Evolutionary conservation across 257 asterid species (phyloP).

Genomic region (Solanum chiquidenum): DNA sequence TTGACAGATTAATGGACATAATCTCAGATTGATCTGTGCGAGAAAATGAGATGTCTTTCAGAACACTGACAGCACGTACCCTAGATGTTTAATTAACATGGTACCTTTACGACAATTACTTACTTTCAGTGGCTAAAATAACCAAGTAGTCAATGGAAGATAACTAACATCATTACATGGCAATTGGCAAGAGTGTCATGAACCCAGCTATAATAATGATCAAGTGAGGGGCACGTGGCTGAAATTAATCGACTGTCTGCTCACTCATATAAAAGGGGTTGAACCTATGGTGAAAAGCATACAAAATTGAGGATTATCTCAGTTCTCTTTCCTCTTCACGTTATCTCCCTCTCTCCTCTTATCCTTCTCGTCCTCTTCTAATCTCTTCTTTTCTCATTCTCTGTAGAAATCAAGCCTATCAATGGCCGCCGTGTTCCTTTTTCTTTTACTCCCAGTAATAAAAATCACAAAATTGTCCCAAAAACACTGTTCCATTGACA

Average conservation of each 20-base stretch:
- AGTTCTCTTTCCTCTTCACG: not conserved
- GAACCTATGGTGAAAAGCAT: not conserved
- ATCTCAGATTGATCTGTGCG: not conserved
- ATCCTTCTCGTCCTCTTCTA: not conserved
- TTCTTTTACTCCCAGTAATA: not conserved
- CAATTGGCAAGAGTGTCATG: not conserved
- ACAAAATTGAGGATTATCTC: not conserved
- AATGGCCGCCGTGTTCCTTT: not conserved
- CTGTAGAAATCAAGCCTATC: not conserved
- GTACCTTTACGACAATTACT: not conserved
- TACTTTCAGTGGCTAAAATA: not conserved
- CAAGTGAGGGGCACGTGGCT: not conserved
- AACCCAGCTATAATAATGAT: not conserved
- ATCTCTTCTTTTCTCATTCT: not conserved
- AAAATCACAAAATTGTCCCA: not conserved
- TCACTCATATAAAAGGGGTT: not conserved
- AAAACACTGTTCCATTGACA: not conserved
- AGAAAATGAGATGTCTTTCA: not conserved
- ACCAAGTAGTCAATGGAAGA: not conserved
- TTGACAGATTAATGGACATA: not conserved
- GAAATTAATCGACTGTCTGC: not conserved
- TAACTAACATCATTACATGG: not conserved
- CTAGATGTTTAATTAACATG: not conserved
- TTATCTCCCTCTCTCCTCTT: not conserved
- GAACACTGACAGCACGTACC: not conserved